Base-by-base conservation (phyloP, 345 rosid species). In the Erysimum cheiranthoides region DNA sequence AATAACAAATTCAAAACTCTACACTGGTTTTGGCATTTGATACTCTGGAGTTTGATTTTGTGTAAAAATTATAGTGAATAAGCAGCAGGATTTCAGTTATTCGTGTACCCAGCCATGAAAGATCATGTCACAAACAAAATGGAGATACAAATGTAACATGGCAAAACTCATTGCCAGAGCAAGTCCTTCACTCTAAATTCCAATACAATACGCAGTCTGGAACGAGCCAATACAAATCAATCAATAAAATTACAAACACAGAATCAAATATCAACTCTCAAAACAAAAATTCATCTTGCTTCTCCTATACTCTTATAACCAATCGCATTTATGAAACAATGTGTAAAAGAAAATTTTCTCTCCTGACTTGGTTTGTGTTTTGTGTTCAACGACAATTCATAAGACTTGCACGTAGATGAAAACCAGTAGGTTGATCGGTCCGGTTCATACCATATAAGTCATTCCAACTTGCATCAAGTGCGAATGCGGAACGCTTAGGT, bases 401-500 rank as follows among this genome's bases (percentile, higher is more conserved):
- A 66, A 66, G 32, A 74, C 12, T 43, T 45, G 49, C 49, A 36
- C 21, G 49, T 65, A 58, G 73, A 74, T 54, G 71, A 57, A 59
- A 66, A 35, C 16, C 36, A 38, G 49, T 56, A 12, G 58, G n/a
- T 5, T 58, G 66, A 54, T 73, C 47, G 8, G 68, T 31, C 67
- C 6, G 9, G 57, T 51, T 90, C 85, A 95, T 18, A 95, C 99
- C 99, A 95, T 95, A 83, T 92, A 95, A 13, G 99, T 95, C 99
- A 95, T 95, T 39, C 99, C 96, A n/a, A 95, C 99, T 84, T 95
- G 99, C 92, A 95, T 92, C 47, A 95, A 85, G 79, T 95, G 83
- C 0, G 97, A 83, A 82, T 95, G 99, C 10, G 98, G 99, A 36
- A 92, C 97, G 0, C 98, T 95, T 78, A 90, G 78, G 81, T 95